Evolutionary conservation across 768 basidiomycete species (phyloP).

Genomic region (Leucogyrophana mollusca): DNA sequence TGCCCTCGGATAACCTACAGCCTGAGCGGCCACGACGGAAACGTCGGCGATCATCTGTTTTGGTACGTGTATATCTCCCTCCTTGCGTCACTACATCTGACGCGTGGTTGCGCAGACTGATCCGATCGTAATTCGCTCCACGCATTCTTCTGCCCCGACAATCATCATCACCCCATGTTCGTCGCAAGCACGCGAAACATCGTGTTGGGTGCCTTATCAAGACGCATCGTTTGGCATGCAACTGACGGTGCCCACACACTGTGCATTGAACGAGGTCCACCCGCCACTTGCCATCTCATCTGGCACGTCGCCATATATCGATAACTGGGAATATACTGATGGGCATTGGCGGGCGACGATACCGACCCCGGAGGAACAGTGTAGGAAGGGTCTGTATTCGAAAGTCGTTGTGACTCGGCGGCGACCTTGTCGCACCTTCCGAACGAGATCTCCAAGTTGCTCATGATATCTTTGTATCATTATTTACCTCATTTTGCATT

Average conservation of each 20-base stretch:
- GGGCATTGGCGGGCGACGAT: constrained; percentile 56
- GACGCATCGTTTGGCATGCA: constrained; percentile 50
- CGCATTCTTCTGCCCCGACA: constrained; percentile 41
- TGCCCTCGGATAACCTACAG: not conserved
- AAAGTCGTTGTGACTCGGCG: constrained; percentile 12
- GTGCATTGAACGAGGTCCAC: constrained; percentile 44
- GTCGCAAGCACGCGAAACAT: constrained; percentile 34
- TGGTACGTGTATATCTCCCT: constrained; percentile 3
- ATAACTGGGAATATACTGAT: constrained; percentile 46
- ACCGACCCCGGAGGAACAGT: constrained; percentile 48
- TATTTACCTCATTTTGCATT: constrained; percentile 1
- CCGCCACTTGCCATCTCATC: constrained; percentile 38
- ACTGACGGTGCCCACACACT: constrained; percentile 49
- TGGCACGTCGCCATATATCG: constrained; percentile 24
- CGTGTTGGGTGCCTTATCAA: constrained; percentile 52
- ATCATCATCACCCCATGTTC: constrained; percentile 53
- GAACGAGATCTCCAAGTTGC: not conserved
- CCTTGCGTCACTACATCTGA: not conserved
- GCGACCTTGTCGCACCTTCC: constrained; percentile 2
- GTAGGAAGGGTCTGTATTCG: constrained; percentile 42
- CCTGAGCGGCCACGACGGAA: constrained; percentile 11
- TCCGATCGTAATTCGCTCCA: constrained; percentile 29
- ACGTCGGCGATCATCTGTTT: constrained; percentile 9
- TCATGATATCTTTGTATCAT: not conserved
- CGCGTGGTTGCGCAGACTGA: constrained; percentile 8